Base-by-base conservation (phyloP, 2,329 filamentous ascomycete genomes). In the Epichloe amarillans region DNA sequence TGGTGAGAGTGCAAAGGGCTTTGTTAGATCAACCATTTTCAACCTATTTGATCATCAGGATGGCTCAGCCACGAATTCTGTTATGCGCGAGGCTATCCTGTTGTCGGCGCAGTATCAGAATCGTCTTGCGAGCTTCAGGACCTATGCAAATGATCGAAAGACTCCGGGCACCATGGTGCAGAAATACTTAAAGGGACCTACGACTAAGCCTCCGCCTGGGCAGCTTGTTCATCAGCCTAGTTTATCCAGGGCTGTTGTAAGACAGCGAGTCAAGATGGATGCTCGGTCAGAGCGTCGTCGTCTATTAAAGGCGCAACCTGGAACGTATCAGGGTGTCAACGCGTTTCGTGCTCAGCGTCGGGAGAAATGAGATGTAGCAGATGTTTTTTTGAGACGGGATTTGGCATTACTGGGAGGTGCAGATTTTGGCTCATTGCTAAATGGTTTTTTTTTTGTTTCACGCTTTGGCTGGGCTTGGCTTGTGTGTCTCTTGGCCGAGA, bases 11-110 rank as follows among this genome's bases (percentile, higher is more conserved):
- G 40, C 53, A n/a, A 52, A n/a, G 2, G 3, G 21, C 0, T 47
- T 57, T 12, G 50, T 63, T 37, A 47, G 53, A 4, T 51, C 52
- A 0, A 42, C 58, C 11, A 51, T 61, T 15, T 50, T 49, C 42
- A 55, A 42, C 23, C 52, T 62, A 3, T 48, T 46, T 12, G 58
- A 57, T n/a, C 46, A 55, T 4, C 1, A 48, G 37, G 7, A 26
- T 15, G 0, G 30, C 38, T 30, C 63, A 60, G 33, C 12, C 10
- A 55, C 59, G 1, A 65, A 68, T 46, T 51, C 54, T 0, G 42
- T 63, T 1, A 53, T 68, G 49, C 60, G 64, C 0, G 42, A 57
- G 12, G 64, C 60, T 0, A 60, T 64, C 1, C 50, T 66, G 0
- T 53, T 59, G 2, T 61, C 63, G 1, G 64, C 65, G 3, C 37